phyloP scores from a whole-genome alignment of 2,329 filamentous ascomycete species.

The Monilinia vaccinii-corymbosi region DNA sequence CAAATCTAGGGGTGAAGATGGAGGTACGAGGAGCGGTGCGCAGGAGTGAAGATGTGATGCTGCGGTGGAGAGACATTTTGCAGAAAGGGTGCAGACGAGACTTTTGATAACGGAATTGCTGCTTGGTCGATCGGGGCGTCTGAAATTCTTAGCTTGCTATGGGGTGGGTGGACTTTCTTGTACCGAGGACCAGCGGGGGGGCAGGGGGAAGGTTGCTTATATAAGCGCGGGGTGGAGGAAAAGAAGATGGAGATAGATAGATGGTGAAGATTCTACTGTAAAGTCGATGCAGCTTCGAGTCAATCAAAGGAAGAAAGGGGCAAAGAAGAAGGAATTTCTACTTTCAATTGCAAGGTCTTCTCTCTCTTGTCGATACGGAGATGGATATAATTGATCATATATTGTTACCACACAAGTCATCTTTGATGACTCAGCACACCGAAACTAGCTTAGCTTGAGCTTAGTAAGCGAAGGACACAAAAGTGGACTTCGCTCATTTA shows the following conservation, averaged over 20 bases:
- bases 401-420: too few relatives aligned
- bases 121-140: neutral
- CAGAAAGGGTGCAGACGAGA: neutral
- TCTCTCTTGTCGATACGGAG: constrained; percentile 3
- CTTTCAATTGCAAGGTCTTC: neutral
- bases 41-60: neutral
- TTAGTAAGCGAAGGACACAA: too few relatives aligned
- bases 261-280: too few relatives aligned
- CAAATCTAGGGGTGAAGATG: constrained; percentile 13
- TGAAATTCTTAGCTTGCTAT: neutral
- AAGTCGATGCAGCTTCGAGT: neutral
- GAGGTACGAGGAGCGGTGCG: neutral
- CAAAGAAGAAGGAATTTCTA: neutral
- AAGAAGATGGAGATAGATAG: neutral
- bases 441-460: too few relatives aligned
- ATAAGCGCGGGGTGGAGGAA: neutral
- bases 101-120: neutral
- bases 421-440: too few relatives aligned
- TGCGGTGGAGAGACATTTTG: constrained; percentile 4
- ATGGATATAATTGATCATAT: neutral
- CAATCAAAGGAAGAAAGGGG: neutral
- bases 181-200: neutral
- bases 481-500: too few relatives aligned
- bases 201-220: neutral
- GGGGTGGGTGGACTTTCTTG: neutral